Conservation (phyloP, 1,284 basidiomycete genomes). For the Phlebopus sp. region DNA sequence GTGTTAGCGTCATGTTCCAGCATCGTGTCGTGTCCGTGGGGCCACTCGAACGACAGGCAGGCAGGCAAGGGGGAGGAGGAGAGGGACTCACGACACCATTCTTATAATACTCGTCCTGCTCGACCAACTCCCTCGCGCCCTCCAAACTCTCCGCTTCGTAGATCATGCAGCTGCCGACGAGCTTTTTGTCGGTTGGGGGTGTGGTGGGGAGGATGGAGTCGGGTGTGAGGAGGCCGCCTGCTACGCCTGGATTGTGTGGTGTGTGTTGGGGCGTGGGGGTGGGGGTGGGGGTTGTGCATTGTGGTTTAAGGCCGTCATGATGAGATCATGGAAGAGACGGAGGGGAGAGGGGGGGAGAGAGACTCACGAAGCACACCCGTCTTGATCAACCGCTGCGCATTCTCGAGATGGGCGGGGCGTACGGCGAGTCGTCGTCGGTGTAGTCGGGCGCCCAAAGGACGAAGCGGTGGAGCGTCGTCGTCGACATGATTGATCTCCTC, state of each 20-base stretch:
- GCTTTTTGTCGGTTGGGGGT: conserved; percentile 34
- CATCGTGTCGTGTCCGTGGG: conserved; percentile 1
- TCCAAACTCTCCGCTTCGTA: conserved; percentile 47
- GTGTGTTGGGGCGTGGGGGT: too few relatives aligned
- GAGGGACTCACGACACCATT: conserved; percentile 49
- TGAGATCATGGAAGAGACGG: not conserved
- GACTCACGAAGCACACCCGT: conserved; percentile 39
- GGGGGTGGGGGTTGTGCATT: conserved; percentile 9
- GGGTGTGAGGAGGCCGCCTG: conserved; percentile 43
- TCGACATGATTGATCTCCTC: conserved; percentile 7
- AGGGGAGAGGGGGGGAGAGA: too few relatives aligned
- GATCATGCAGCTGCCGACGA: conserved; percentile 50
- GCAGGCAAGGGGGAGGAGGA: too few relatives aligned
- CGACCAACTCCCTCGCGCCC: conserved; percentile 44
- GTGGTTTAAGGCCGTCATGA: not conserved
- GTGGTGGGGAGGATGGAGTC: conserved; percentile 35
- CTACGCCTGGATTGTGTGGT: conserved; percentile 40
- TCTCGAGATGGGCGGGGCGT: conserved; percentile 43
- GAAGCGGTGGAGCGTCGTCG: conserved; percentile 34
- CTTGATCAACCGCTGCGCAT: conserved; percentile 31
- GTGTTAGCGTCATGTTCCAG: conserved; percentile 7
- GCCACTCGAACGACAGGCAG: too few relatives aligned
- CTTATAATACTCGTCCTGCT: conserved; percentile 53
- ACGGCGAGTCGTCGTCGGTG: conserved; percentile 47
- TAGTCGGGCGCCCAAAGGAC: conserved; percentile 55